These are phyloP conservation scores for Thoreauomyces humboldtii DNA, from an alignment of 192 early-diverging fungal species.

Conservation along the genomic window DNA sequence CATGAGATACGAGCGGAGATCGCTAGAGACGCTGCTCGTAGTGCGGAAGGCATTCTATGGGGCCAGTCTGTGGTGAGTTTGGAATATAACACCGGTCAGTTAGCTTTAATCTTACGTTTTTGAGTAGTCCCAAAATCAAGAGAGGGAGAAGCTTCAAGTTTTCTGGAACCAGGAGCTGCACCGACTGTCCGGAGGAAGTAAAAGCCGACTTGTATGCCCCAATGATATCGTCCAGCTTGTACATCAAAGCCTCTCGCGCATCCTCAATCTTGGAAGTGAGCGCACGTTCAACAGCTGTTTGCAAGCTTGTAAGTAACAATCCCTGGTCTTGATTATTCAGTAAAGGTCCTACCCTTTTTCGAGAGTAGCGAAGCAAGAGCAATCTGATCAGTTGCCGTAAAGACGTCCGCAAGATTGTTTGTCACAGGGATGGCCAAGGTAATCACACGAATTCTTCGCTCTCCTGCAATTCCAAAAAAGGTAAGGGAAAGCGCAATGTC, in stretches of 20 bases:
- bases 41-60: constrained; percentile 50
- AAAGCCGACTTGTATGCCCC: constrained; percentile 83
- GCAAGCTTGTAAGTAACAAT: no score
- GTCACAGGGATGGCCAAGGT: constrained; percentile 88
- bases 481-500: neutral
- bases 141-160: constrained; percentile 85
- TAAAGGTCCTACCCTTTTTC: constrained; percentile 68
- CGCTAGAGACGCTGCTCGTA: constrained; percentile 61
- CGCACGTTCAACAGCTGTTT: constrained; percentile 77
- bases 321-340: neutral
- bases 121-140: constrained; percentile 76
- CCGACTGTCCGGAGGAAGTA: constrained; percentile 69
- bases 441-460: constrained; percentile 90
- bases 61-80: neutral
- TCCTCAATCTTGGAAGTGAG: constrained; percentile 86
- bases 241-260: constrained; percentile 86
- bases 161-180: constrained; percentile 78
- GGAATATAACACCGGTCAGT: neutral
- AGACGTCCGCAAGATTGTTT: constrained; percentile 74
- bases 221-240: constrained; percentile 85
- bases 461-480: constrained; percentile 48
- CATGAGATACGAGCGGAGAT: constrained; percentile 79
- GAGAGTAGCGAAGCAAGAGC: constrained; percentile 79
- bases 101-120: constrained; percentile 63
- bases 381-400: constrained; percentile 77